phyloP scores from a whole-genome alignment of 2,329 filamentous ascomycete genomes.

The Phoma sp. region DNA sequence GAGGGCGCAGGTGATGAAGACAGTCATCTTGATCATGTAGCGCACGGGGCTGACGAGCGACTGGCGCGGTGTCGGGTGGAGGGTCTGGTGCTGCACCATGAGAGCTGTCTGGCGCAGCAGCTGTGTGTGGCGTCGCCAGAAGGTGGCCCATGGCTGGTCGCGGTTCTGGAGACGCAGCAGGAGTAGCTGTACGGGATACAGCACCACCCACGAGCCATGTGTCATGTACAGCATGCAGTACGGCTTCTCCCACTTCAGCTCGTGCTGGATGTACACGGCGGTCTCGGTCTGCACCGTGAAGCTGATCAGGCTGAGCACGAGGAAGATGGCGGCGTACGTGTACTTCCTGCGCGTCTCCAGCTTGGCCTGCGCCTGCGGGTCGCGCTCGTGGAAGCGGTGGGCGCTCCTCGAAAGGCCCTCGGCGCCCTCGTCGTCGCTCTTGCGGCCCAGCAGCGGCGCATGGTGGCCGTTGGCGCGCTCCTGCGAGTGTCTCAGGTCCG shows the following conservation, averaged over 20 bases:
- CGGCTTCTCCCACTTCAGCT: slow-evolving; percentile 95
- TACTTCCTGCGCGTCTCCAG: slow-evolving; percentile 80
- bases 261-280: slow-evolving; percentile 90
- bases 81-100: slow-evolving; percentile 83
- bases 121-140: slow-evolving; percentile 78
- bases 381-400: slow-evolving; percentile 74
- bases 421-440: slow-evolving; percentile 44
- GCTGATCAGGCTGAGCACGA: slow-evolving; percentile 80
- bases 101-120: slow-evolving; percentile 71
- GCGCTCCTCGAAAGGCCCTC: slow-evolving; percentile 44
- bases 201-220: slow-evolving; percentile 87
- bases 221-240: slow-evolving; percentile 99
- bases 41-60: slow-evolving; percentile 61
- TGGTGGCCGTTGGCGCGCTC: slow-evolving; percentile 52
- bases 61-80: slow-evolving; percentile 64
- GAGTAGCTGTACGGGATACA: slow-evolving; percentile 85
- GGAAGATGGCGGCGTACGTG: slow-evolving; percentile 82
- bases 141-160: slow-evolving; percentile 77
- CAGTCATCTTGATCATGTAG: slow-evolving; percentile 81
- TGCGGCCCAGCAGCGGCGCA: slow-evolving; percentile 59
- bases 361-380: slow-evolving; percentile 69
- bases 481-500: slow-evolving; percentile 54
- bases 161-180: slow-evolving; percentile 81
- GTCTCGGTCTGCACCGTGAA: slow-evolving; percentile 97
- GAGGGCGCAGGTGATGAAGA: slow-evolving; percentile 81